These are phyloP conservation scores for Chamaecrista fasciculata DNA, from an alignment of 306 rosid species.

Conservation along the genomic window DNA sequence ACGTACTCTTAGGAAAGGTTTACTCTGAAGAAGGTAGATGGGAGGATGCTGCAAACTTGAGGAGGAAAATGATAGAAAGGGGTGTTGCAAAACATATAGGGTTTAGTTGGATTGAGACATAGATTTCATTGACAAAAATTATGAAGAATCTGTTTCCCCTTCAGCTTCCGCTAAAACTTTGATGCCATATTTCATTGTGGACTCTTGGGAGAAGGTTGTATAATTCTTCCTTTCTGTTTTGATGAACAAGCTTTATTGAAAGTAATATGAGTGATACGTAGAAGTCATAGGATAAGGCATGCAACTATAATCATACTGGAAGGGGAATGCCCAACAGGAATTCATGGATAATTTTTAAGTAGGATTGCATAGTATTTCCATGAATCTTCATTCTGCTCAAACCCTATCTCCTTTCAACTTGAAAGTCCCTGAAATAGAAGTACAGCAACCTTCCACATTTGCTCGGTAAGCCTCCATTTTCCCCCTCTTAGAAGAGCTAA, in stretches of 20 bases:
- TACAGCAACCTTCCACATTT: not conserved
- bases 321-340: not conserved
- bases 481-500: not conserved
- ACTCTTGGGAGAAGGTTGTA: not conserved
- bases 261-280: not conserved
- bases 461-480: not conserved
- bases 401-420: not conserved
- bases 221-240: not conserved
- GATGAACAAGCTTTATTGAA: not conserved
- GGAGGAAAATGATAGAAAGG: slow-evolving; percentile 36
- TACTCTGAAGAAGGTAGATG: slow-evolving; percentile 52
- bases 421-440: not conserved
- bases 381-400: not conserved
- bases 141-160: not conserved
- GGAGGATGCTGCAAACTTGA: slow-evolving; percentile 50
- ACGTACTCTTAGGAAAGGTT: slow-evolving; percentile 42
- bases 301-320: not conserved
- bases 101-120: slow-evolving; percentile 50
- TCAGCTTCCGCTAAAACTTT: not conserved
- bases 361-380: not conserved
- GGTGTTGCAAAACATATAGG: slow-evolving; percentile 39
- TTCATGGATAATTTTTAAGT: not conserved
- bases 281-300: not conserved
- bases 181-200: not conserved
- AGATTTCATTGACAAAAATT: not conserved